Conservation (phyloP, 2,329 filamentous ascomycete genomes). For the Balansia obtecta region DNA sequence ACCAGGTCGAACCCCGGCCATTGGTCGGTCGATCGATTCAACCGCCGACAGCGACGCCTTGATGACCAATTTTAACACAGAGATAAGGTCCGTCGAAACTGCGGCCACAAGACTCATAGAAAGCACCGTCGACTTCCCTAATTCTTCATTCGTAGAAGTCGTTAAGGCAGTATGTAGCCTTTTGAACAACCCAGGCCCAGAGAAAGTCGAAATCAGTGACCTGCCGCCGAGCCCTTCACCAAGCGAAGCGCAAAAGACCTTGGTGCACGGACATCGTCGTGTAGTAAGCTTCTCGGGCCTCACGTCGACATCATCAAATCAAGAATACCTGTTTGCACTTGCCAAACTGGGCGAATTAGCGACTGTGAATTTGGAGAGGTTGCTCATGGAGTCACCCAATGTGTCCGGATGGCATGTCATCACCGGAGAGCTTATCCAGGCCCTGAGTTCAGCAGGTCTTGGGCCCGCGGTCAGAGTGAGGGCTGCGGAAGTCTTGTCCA, state of each 20-base stretch:
- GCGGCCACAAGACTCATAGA: conserved; percentile 80
- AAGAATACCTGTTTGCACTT: conserved; percentile 55
- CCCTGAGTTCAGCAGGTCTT: conserved; percentile 33
- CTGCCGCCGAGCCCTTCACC: conserved; percentile 11
- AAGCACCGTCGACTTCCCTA: conserved; percentile 83
- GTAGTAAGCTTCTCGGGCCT: conserved; percentile 35
- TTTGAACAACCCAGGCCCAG: conserved; percentile 32
- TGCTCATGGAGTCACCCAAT: conserved; percentile 53
- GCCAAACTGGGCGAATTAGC: conserved; percentile 64
- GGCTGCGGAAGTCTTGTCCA: conserved; percentile 53
- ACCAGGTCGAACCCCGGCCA: conserved; percentile 37
- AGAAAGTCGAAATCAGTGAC: conserved; percentile 10
- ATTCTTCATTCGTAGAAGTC: conserved; percentile 66
- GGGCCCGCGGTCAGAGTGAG: conserved; percentile 41
- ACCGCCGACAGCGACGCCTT: conserved; percentile 35
- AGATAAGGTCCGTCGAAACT: conserved; percentile 79
- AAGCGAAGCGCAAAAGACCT: conserved; percentile 22
- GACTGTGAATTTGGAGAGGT: conserved; percentile 60
- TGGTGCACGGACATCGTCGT: conserved; percentile 28
- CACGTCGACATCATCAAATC: conserved; percentile 35
- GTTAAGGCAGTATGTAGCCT: conserved; percentile 64
- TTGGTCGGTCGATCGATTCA: conserved; percentile 32
- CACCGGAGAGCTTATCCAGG: conserved; percentile 38
- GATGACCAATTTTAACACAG: conserved; percentile 58
- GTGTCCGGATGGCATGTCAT: conserved; percentile 68